Base-by-base conservation (phyloP, 1,139 yeast genomes). In the Kurtzmaniella quercitrusa region DNA sequence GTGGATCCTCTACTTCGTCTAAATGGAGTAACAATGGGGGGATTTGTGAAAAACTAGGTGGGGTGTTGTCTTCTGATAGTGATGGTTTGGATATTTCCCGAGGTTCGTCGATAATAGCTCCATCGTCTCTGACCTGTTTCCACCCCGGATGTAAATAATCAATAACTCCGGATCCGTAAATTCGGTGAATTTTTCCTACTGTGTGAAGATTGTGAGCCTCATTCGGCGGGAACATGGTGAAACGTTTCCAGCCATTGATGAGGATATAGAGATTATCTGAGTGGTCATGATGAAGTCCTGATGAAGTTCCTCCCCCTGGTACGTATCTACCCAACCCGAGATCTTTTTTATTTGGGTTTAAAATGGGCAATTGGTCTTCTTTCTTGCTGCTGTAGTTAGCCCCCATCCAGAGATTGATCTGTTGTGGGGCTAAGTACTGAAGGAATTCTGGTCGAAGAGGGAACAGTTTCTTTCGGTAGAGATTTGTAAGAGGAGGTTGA, bases 231-330 rank as follows among this genome's bases (percentile, higher is more conserved):
- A 72, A 82, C 3, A 85, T 51, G 0, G 90, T 82, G 57, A 85
- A 84, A 48, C 89, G 58, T 54, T 85, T 85, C n/a, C 57, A 56
- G 0, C 91, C 93, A 25, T 72, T 63, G 1, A 80, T 57, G 1
- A 85, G 73, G 2, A 84, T 65, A 57, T 85, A 85, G 36, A 84
- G 63, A 54, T 85, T 85, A 56, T 84, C 90, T 1, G 91, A 86
- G 59, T 84, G 90, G 56, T 85, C 93, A 57, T 85, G 93, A 53
- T 85, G 93, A n/a, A 85, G 62, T 0, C 93, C 93, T 0, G 90
- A 81, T 0, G 89, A 82, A 0, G 81, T 68, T 1, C 85, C 85
- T 1, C 60, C 60, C 1, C 75, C 73, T 1, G 85, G 81, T 1
- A 81, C 59, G 18, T 63, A 64, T 49, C 76, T 74, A 0, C 85